Percentiles rank a stretch among this genome's conserved stretches.
These are phyloP conservation scores for Cystofilobasidium ferigula DNA, from an alignment of 768 basidiomycete species.

Conservation along the genomic window DNA sequence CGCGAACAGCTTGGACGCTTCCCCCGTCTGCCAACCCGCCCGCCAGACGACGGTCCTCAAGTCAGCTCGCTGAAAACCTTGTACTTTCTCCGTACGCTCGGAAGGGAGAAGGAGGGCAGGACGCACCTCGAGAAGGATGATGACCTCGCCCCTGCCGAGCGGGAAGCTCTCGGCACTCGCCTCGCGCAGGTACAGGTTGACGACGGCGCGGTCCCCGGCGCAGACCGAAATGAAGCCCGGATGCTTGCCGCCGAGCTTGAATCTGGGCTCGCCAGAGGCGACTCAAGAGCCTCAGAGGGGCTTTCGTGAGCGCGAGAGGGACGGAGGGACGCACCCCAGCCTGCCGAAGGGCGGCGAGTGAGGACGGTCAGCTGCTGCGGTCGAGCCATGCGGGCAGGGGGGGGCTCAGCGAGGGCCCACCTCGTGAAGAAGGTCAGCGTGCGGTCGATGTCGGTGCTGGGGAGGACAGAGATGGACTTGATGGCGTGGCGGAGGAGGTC, in stretches of 20 bases:
- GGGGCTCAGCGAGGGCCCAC: too few relatives aligned
- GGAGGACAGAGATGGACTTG: conserved; percentile 6
- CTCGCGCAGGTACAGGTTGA: conserved; percentile 14
- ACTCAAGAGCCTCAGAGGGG: too few relatives aligned
- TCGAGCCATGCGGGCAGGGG: too few relatives aligned
- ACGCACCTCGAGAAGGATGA: conserved; percentile 12
- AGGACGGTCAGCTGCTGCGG: too few relatives aligned
- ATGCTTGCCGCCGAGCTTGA: conserved; percentile 13
- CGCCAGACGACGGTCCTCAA: not conserved
- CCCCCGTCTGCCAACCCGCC: not conserved
- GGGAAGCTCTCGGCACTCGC: not conserved
- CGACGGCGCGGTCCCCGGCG: not conserved
- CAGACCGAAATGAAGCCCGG: not conserved
- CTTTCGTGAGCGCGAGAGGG: too few relatives aligned
- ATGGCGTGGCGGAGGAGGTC: too few relatives aligned
- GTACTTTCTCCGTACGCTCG: too few relatives aligned
- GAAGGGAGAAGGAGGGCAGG: not conserved
- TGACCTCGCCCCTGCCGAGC: conserved; percentile 6
- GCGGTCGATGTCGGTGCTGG: not conserved
- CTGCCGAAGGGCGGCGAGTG: too few relatives aligned
- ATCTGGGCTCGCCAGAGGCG: not conserved
- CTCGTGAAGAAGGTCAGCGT: not conserved
- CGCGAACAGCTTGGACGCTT: not conserved
- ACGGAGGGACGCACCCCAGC: too few relatives aligned
- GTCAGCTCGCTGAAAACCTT: not conserved